phyloP scores from a whole-genome alignment of 1,284 basidiomycete genomes.

The Apiotrichum veenhuisii region DNA sequence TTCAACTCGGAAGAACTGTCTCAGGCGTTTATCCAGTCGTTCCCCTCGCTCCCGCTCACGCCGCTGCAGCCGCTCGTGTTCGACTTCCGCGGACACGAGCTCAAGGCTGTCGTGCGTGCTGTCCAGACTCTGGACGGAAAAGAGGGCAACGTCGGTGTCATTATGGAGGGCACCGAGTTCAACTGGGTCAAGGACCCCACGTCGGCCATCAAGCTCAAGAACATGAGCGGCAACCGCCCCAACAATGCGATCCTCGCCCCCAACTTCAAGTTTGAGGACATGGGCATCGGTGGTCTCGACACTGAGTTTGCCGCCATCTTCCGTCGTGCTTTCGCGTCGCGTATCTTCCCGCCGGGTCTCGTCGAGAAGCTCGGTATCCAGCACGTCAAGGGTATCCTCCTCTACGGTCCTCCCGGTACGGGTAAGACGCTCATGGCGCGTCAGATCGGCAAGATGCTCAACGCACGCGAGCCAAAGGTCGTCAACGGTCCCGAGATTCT shows the following conservation, averaged over 20 bases:
- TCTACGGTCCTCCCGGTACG: slow-evolving; percentile 95
- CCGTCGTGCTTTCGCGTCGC: slow-evolving; percentile 95
- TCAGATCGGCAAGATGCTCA: slow-evolving; percentile 99
- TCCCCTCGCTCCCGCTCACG: slow-evolving; percentile 59
- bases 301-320: slow-evolving; percentile 95
- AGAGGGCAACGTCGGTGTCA: slow-evolving; percentile 64
- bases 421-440: slow-evolving; percentile 98
- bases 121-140: slow-evolving; percentile 55
- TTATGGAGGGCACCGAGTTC: slow-evolving; percentile 88
- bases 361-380: slow-evolving; percentile 98
- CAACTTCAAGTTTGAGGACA: slow-evolving; percentile 99
- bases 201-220: slow-evolving; percentile 83
- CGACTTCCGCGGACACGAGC: slow-evolving; percentile 84
- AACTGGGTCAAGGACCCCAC: slow-evolving; percentile 80
- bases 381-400: slow-evolving; percentile 96
- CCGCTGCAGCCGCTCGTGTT: slow-evolving; percentile 74
- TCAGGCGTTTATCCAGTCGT: slow-evolving; percentile 68
- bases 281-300: slow-evolving; percentile 99
- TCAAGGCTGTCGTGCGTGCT: slow-evolving; percentile 69
- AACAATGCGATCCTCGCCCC: slow-evolving; percentile 94
- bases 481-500: slow-evolving; percentile 95
- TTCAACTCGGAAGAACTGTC: slow-evolving; percentile 85
- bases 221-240: slow-evolving; percentile 81
- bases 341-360: slow-evolving; percentile 93
- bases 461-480: slow-evolving; percentile 95